Conservation (phyloP, 805 yeast genomes). For the Phaffomyces thermotolerans region DNA sequence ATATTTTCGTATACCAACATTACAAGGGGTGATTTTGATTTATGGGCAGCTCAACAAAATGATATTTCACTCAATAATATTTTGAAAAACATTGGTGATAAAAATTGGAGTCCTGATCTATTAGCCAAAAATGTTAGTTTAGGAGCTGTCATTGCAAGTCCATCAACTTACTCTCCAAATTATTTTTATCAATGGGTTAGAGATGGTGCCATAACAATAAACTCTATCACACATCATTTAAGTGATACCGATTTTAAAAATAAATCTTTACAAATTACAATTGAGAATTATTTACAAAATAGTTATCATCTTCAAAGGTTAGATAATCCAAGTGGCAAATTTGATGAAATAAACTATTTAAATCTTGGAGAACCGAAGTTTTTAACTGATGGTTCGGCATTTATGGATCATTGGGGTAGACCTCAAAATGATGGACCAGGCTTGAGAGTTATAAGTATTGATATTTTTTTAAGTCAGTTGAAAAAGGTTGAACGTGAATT, state of each 20-base stretch:
- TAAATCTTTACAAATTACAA: constrained; percentile 19
- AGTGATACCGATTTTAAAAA: constrained; percentile 31
- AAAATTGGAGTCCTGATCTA: constrained; percentile 21
- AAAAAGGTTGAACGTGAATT: constrained; percentile 26
- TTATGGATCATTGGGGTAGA: constrained; percentile 75
- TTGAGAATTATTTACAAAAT: constrained; percentile 60
- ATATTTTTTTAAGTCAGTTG: constrained; percentile 45
- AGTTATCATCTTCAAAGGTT: constrained; percentile 55
- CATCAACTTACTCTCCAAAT: constrained; percentile 63
- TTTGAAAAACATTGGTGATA: constrained; percentile 43
- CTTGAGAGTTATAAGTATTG: constrained; percentile 59
- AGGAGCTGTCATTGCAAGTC: constrained; percentile 84
- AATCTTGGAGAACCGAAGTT: constrained; percentile 93
- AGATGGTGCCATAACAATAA: constrained; percentile 78
- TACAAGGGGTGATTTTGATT: constrained; percentile 28
- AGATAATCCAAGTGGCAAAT: constrained; percentile 62
- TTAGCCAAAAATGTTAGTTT: constrained; percentile 34
- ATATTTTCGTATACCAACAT: constrained; percentile 17
- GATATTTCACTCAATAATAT: constrained; percentile 35
- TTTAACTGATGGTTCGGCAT: constrained; percentile 55
- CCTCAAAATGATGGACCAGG: constrained; percentile 97
- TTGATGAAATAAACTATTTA: constrained; percentile 31
- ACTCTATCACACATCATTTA: constrained; percentile 51
- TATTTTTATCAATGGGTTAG: constrained; percentile 89
- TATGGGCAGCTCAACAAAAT: constrained; percentile 40